These are phyloP conservation scores for Chenopodium suecicum DNA, from an alignment of 148 eudicot genomes.

Conservation along the genomic window DNA sequence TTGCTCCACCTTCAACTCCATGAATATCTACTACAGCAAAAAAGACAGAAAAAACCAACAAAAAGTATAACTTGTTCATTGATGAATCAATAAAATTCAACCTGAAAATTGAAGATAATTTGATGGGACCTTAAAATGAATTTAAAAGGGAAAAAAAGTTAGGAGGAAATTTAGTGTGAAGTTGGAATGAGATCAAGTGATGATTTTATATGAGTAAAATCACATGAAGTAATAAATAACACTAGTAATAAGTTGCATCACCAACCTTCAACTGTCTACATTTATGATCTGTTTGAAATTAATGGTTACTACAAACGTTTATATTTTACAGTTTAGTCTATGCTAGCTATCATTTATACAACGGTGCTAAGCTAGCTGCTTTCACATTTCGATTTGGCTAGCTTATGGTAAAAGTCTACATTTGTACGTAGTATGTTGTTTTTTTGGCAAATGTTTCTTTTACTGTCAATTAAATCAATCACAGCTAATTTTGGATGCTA, in stretches of 20 bases:
- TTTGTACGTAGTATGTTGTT: too few relatives aligned
- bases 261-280: slow-evolving; percentile 33
- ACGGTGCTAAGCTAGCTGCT: not conserved
- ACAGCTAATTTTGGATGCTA: not conserved
- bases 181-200: not conserved
- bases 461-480: not conserved
- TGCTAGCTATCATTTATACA: not conserved
- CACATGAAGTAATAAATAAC: slow-evolving; percentile 2
- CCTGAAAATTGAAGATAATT: not conserved
- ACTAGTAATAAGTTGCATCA: slow-evolving; percentile 13
- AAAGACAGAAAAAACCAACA: slow-evolving; percentile 26
- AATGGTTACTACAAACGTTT: not conserved
- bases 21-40: slow-evolving; percentile 42
- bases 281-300: slow-evolving; percentile 18
- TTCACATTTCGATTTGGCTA: not conserved
- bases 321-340: slow-evolving; percentile 9
- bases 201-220: not conserved
- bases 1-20: slow-evolving; percentile 56
- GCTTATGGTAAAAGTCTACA: not conserved
- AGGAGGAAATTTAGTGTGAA: not conserved
- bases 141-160: not conserved
- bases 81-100: not conserved
- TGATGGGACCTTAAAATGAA: not conserved
- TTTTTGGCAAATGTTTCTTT: too few relatives aligned
- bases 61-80: not conserved